phyloP scores from a whole-genome alignment of 2,329 filamentous ascomycete genomes.

The Pestalotiopsis fici region DNA sequence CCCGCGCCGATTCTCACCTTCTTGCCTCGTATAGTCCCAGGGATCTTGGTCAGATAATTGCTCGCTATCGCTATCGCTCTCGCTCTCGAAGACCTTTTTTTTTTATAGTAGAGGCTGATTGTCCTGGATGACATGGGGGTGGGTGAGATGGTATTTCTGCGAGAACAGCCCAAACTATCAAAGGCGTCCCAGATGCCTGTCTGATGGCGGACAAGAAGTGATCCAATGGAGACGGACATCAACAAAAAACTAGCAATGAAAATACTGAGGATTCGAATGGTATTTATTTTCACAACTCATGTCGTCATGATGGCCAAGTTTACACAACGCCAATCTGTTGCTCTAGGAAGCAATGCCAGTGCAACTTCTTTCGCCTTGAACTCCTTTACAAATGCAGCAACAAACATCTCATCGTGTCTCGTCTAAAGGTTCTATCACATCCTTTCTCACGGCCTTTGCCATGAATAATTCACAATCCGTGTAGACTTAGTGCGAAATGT shows the following conservation, averaged over 20 bases:
- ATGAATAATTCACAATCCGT: neutral
- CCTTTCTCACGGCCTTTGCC: neutral
- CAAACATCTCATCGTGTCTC: neutral
- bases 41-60: neutral
- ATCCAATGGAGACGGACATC: no score
- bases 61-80: neutral
- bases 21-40: neutral
- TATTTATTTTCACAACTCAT: neutral
- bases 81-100: no score
- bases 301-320: neutral
- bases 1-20: neutral
- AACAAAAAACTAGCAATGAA: no score
- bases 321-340: neutral
- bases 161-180: no score
- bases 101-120: no score
- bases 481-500: constrained; percentile 77
- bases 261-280: neutral
- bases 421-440: neutral
- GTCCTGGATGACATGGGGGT: no score
- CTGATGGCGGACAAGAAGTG: no score
- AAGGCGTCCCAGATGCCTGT: no score
- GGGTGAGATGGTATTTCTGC: no score
- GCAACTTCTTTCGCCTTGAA: neutral
- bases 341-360: neutral
- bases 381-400: neutral